Evolutionary conservation across 306 rosid genomes (phyloP).

Genomic region (Citrullus mucosospermus): DNA sequence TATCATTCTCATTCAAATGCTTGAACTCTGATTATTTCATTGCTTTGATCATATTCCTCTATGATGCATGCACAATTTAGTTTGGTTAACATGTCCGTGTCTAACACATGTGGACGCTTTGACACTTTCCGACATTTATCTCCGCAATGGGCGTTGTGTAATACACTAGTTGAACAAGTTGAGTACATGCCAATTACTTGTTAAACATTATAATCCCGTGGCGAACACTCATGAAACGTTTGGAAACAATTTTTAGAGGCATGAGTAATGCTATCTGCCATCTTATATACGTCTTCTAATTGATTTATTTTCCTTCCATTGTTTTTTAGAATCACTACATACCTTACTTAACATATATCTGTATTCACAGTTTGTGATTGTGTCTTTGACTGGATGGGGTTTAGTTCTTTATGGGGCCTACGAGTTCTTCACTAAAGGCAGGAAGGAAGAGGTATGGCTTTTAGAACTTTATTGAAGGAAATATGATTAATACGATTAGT

Average conservation of each 20-base stretch:
- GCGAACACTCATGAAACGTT: background rate
- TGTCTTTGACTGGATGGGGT: slow-evolving; percentile 47
- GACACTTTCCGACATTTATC: background rate
- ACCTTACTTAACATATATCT: background rate
- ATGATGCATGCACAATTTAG: background rate
- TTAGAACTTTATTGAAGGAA: background rate
- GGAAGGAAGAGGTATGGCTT: slow-evolving; percentile 41
- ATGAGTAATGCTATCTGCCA: background rate
- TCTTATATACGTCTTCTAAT: background rate
- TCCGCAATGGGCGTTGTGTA: background rate
- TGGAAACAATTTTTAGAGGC: background rate
- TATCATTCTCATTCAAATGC: background rate
- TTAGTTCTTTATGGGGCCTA: slow-evolving; percentile 28
- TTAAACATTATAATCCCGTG: background rate
- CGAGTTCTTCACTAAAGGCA: slow-evolving; percentile 31
- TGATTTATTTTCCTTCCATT: background rate
- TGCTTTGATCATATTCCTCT: background rate
- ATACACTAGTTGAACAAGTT: no score
- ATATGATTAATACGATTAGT: background rate
- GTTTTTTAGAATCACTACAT: background rate
- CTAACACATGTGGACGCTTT: background rate
- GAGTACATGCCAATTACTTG: no score
- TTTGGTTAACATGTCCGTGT: background rate
- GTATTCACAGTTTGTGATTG: slow-evolving; percentile 42
- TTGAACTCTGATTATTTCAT: background rate